Conservation (phyloP, 768 basidiomycete genomes). For the Phylloporus arenicola region DNA sequence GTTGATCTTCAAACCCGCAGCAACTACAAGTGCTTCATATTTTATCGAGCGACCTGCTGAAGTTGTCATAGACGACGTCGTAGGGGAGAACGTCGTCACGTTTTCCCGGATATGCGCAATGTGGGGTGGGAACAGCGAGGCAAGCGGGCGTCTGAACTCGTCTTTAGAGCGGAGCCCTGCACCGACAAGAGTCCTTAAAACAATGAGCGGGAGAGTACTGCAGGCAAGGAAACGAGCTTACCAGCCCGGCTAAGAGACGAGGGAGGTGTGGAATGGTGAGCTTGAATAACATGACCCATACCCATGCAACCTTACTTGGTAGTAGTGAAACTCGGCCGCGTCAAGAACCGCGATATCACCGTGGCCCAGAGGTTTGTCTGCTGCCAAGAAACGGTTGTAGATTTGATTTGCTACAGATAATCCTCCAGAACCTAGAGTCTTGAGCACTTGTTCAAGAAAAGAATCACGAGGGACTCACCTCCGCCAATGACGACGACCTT, state of each 20-base stretch:
- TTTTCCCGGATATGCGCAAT: constrained; percentile 68
- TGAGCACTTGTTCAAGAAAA: not conserved
- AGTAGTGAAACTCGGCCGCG: constrained; percentile 75
- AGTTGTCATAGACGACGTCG: constrained; percentile 67
- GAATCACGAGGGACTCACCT: constrained; percentile 42
- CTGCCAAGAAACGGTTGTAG: constrained; percentile 67
- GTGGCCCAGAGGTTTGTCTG: constrained; percentile 58
- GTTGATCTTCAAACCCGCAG: constrained; percentile 84
- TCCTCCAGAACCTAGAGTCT: constrained; percentile 33
- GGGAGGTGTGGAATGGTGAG: not conserved
- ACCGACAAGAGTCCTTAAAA: constrained; percentile 80
- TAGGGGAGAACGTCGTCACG: constrained; percentile 71
- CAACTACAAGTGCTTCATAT: constrained; percentile 87
- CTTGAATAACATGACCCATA: not conserved
- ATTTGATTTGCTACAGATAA: constrained; percentile 84
- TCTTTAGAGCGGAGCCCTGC: constrained; percentile 74
- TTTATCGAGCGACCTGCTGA: constrained; percentile 59
- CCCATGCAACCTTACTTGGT: not conserved
- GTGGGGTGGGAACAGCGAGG: constrained; percentile 67
- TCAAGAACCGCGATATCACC: constrained; percentile 89
- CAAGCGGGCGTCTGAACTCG: constrained; percentile 60
- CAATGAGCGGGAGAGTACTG: constrained; percentile 1
- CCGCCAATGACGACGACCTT: constrained; percentile 86
- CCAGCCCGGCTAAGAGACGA: constrained; percentile 75
- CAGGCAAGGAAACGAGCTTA: constrained; percentile 28